Evolutionary conservation across 495 filamentous ascomycete species (phyloP), one percentile per base, ranked within the genome.

Genomic region (Halenospora varia): DNA sequence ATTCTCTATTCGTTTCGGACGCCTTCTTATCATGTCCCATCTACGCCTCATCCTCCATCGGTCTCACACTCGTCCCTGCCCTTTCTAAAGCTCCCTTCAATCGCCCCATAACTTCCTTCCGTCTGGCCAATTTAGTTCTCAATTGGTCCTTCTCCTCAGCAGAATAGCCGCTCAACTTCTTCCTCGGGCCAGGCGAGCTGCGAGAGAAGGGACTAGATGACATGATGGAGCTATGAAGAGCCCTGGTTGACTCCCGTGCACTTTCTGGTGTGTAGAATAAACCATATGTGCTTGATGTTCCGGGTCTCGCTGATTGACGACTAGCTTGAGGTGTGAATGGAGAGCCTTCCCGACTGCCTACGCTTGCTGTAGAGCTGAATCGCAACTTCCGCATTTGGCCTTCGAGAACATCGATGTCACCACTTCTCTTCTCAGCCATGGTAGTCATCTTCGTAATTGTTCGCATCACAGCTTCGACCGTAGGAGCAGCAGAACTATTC

Each of bases 401-500:
- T 68, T 96, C 94, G 24, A 97, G 78, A 10, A 95, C 82, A 69
- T 96, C 90, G 48, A 97, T 85, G 61, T 97, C 94, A 46, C 83
- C 86, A 68, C 87, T 90, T 66, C 86, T 88, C 70, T 85, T 86
- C 74, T 96, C 89, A 0, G 87, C 86, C 89, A 97, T 96, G 57
- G 73, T 82, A 51, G 92, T 97, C 83, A 99, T 89, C 54, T 94
- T 96, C 51, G 75, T 75, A 60, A 99, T 96, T 4, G 95, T 97
- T 49, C 87, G 88, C 44, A 89, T 83, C 18, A 97, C 90, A 8
- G 90, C 90, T 61, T 97, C 95, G 1, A 96, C 87, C 0, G 93
- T 97, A 2, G 94, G 95, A 1, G 71, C 66, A 11, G 69, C 53
- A 22, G 64, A 68, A 1, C 70, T 66, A 55, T 59, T 67, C n/a